Conservation (phyloP, 1,139 yeast genomes). For the Blastobotrys arbuscula region DNA sequence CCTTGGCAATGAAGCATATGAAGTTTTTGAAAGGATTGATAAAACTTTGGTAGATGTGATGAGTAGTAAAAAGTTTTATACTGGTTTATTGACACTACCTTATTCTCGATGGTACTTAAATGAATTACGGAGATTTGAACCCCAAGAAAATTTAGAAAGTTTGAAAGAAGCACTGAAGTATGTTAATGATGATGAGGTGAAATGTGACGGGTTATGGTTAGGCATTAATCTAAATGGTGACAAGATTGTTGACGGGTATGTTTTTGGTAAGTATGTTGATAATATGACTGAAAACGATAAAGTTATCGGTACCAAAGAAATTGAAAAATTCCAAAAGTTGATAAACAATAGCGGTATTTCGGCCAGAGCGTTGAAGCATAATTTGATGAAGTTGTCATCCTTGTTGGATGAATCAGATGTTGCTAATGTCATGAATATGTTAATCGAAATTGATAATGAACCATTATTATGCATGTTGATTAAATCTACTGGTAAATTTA, state of each 20-base stretch:
- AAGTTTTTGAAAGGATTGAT: background rate
- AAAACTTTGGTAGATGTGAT: background rate
- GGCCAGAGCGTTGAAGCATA: slow-evolving; percentile 1
- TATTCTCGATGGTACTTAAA: background rate
- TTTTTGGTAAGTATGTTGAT: slow-evolving; percentile 7
- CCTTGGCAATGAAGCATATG: background rate
- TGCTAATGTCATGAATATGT: background rate
- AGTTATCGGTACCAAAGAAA: background rate
- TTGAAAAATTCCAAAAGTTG: background rate
- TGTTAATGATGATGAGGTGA: slow-evolving; percentile 1
- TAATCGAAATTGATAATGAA: background rate
- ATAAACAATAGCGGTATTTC: background rate
- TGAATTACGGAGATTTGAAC: background rate
- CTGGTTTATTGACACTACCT: background rate
- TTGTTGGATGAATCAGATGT: slow-evolving; percentile 1
- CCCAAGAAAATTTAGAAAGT: background rate
- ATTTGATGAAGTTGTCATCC: background rate
- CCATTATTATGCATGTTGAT: slow-evolving; percentile 5
- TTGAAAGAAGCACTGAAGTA: background rate
- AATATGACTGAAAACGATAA: slow-evolving; percentile 5
- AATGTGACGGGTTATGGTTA: slow-evolving; percentile 9
- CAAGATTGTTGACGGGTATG: background rate
- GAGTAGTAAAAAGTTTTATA: background rate
- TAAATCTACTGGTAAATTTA: slow-evolving; percentile 2
- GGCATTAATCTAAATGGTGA: background rate